Percentiles rank a stretch among this genome's conserved stretches.
Evolutionary conservation across 2,329 filamentous ascomycete species (phyloP).

Genomic region (Tolypocladium ophioglossoides): DNA sequence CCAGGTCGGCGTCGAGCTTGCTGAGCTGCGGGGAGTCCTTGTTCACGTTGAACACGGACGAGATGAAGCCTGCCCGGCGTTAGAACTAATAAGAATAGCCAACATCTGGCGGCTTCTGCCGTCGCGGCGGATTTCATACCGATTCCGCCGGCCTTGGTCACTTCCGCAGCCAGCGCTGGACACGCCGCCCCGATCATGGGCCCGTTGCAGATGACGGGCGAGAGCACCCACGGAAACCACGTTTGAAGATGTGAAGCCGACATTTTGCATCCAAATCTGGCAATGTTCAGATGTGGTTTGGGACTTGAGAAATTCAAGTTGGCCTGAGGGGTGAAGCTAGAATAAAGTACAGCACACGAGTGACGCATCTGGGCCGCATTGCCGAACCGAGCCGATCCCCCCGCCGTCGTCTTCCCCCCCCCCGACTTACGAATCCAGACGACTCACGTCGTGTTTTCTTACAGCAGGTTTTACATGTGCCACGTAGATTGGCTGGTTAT

Average conservation of each 20-base stretch:
- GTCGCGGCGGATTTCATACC: slow-evolving; percentile 15
- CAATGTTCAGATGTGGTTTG: neutral
- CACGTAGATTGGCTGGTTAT: too few species aligned
- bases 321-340: neutral
- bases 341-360: neutral
- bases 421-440: neutral
- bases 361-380: too few species aligned
- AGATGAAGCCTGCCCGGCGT: slow-evolving; percentile 19
- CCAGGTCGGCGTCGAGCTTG: slow-evolving; percentile 21
- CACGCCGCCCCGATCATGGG: slow-evolving; percentile 25
- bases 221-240: slow-evolving; percentile 18
- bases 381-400: neutral
- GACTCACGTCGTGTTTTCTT: neutral
- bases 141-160: slow-evolving; percentile 26
- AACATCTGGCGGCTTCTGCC: neutral
- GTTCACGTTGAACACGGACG: slow-evolving; percentile 18
- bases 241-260: slow-evolving; percentile 10
- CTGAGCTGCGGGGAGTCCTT: slow-evolving; percentile 18
- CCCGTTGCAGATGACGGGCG: slow-evolving; percentile 22
- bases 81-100: neutral
- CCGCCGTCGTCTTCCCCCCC: neutral
- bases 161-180: slow-evolving; percentile 23
- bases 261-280: neutral
- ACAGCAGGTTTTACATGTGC: neutral
- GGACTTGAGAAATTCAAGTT: neutral